These are phyloP conservation scores for Terana coerulea DNA, from an alignment of 768 basidiomycete genomes.

Conservation along the genomic window DNA sequence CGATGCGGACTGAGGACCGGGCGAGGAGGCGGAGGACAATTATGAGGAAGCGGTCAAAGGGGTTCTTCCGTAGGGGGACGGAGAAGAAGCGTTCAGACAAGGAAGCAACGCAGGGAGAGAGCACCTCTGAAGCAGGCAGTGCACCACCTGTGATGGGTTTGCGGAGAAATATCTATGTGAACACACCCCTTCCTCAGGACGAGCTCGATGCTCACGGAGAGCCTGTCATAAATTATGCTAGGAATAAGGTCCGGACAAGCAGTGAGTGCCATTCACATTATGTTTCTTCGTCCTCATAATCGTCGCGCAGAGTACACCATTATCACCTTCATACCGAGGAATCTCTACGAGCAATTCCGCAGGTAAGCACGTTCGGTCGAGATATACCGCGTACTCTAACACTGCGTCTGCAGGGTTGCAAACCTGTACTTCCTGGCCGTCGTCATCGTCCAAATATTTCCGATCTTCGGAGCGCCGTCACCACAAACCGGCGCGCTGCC, in stretches of 20 bases:
- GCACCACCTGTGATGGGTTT: conserved; percentile 42
- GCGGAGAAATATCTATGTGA: conserved; percentile 80
- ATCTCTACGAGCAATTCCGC: conserved; percentile 92
- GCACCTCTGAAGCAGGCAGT: conserved; percentile 20
- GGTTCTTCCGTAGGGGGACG: conserved; percentile 49
- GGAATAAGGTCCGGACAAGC: conserved; percentile 93
- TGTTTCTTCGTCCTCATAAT: conserved; percentile 5
- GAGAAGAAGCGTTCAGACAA: conserved; percentile 42
- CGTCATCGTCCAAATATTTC: conserved; percentile 86
- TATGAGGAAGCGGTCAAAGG: conserved; percentile 44
- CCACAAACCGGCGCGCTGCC: conserved; percentile 83
- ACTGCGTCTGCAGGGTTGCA: conserved; percentile 57
- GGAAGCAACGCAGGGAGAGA: conserved; percentile 18
- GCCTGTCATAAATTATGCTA: conserved; percentile 70
- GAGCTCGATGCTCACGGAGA: conserved; percentile 74
- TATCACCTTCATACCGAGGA: conserved; percentile 89
- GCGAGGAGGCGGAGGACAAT: conserved; percentile 53
- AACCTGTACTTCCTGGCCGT: conserved; percentile 89
- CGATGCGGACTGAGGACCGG: conserved; percentile 73
- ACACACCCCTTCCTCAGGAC: conserved; percentile 56
- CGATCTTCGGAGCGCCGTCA: conserved; percentile 85
- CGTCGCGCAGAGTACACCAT: conserved; percentile 73
- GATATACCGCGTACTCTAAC: conserved; percentile 1
- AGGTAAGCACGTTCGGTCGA: conserved; percentile 43
- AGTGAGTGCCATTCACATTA: conserved; percentile 49